phyloP scores from a whole-genome alignment of 208 protist species.

The Leishmania mexicana region DNA sequence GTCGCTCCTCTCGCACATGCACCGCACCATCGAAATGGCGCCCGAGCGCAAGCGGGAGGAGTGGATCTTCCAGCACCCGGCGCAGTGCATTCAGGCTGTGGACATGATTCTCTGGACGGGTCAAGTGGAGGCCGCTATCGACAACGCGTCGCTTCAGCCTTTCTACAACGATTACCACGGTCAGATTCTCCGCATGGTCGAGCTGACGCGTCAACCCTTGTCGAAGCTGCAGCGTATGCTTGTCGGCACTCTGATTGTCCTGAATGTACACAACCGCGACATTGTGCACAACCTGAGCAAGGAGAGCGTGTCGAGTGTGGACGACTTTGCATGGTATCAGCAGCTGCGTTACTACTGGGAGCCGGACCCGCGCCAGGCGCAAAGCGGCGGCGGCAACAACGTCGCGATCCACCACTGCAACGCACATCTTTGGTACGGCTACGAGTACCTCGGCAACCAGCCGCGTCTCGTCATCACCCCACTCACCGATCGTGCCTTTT shows the following conservation, averaged over 20 bases:
- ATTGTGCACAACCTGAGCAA: conserved; percentile 87
- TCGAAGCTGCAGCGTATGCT: conserved; percentile 91
- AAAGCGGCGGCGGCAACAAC: conserved; percentile 66
- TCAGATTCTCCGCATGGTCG: conserved; percentile 90
- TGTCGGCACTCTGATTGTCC: conserved; percentile 95
- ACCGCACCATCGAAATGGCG: conserved; percentile 80
- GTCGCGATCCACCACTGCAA: conserved; percentile 90
- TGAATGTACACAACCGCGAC: conserved; percentile 97
- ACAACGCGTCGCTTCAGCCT: conserved; percentile 31
- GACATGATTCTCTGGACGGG: conserved; percentile 95
- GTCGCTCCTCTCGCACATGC: conserved; percentile 89
- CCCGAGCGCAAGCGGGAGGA: conserved; percentile 67
- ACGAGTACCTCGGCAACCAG: conserved; percentile 97
- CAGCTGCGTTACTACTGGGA: conserved; percentile 97
- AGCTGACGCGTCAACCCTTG: conserved; percentile 88
- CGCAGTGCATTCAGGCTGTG: conserved; percentile 94
- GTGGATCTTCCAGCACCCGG: conserved; percentile 95
- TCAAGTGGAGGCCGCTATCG: conserved; percentile 90
- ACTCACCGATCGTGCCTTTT: conserved; percentile 95
- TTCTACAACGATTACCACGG: conserved; percentile 87
- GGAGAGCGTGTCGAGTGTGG: conserved; percentile 45
- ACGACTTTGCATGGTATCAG: conserved; percentile 94
- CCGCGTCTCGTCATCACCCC: conserved; percentile 97
- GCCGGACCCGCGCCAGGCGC: conserved; percentile 35
- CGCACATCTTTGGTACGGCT: conserved; percentile 93